Base-by-base conservation (phyloP, 768 basidiomycete species). In the Sistotremastrum suecicum region DNA sequence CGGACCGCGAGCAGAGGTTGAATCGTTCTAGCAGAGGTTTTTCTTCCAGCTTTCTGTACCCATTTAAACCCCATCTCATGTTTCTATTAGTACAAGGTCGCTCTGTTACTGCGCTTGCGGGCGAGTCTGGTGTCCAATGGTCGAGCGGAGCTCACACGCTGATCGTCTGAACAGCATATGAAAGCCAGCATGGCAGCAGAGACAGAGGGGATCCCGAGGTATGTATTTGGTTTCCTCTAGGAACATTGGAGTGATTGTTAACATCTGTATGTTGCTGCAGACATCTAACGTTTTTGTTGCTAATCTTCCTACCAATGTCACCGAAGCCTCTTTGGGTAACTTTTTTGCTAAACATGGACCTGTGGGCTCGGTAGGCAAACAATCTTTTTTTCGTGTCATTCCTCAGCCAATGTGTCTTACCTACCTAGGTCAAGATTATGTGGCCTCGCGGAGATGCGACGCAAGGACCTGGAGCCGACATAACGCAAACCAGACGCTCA, bases 261-360 rank as follows among this genome's bases (percentile, higher is more conserved):
- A 34, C 37, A n/a, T 43, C 44, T 47, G 45, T 28, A 39, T 39
- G 9, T 7, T 47, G 8, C 20, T 45, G 8, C 50, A 92, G 84
- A 95, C 94, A 1, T 88, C 92, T 36, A 99, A 99, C 56, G 63
- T 99, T 9, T 98, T 94, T 59, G 90, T 99, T 35, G 89, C 90
- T 8, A 95, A 97, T 59, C 64, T 99, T 29, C 95, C 95, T 4
- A 65, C 74, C 1, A 80, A 83, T 59, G 81, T 95, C 9, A 90
- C 81, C 1, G 95, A 97, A 54, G 80, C 80, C 52, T 72, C 70
- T 30, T 61, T 99, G 37, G 95, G 95, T 3, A 73, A 76, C 50
- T 89, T 95, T 60, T 99, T 99, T 59, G 92, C 92, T 2, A 76
- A 82, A 39, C 72, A 72, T 47, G 95, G 95, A 0, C 88, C 91